Percentiles rank a stretch among this genome's conserved stretches.
Evolutionary conservation across 345 rosid genomes (phyloP).

Genomic region (Hirschfeldia incana): DNA sequence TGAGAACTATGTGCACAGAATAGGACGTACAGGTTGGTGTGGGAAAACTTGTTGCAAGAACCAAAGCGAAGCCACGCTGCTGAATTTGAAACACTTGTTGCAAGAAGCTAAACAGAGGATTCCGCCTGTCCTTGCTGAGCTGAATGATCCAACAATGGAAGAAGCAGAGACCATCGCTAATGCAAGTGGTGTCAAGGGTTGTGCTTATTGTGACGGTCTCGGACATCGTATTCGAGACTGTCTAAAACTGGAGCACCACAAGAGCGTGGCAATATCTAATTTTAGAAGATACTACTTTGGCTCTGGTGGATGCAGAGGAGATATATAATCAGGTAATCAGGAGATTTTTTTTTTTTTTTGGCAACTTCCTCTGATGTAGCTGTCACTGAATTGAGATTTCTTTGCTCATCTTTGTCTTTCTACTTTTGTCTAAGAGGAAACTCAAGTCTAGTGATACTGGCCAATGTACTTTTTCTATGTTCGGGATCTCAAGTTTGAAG

Average conservation of each 20-base stretch:
- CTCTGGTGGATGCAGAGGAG: constrained; percentile 75
- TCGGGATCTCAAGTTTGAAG: background rate
- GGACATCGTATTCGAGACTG: constrained; percentile 88
- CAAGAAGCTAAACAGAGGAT: constrained; percentile 94
- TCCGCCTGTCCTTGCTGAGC: constrained; percentile 88
- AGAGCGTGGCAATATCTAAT: constrained; percentile 73
- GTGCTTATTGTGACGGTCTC: constrained; percentile 93
- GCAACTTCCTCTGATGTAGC: background rate
- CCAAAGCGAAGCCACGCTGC: constrained; percentile 83
- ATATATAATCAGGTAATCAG: constrained; percentile 43
- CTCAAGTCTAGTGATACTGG: background rate
- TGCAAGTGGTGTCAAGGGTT: constrained; percentile 67
- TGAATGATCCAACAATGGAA: constrained; percentile 74
- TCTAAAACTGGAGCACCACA: constrained; percentile 85
- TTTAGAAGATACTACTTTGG: constrained; percentile 86
- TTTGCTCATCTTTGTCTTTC: background rate
- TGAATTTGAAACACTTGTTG: constrained; percentile 82
- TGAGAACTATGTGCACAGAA: constrained; percentile 90
- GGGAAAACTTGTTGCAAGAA: constrained; percentile 97
- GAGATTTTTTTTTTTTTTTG: background rate
- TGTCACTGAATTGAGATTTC: background rate
- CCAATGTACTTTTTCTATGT: background rate
- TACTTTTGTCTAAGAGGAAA: background rate
- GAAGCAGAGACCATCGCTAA: constrained; percentile 57
- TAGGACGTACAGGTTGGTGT: constrained; percentile 89